Conservation (phyloP, 2,329 filamentous ascomycete genomes). For the Aureobasidium vineae region DNA sequence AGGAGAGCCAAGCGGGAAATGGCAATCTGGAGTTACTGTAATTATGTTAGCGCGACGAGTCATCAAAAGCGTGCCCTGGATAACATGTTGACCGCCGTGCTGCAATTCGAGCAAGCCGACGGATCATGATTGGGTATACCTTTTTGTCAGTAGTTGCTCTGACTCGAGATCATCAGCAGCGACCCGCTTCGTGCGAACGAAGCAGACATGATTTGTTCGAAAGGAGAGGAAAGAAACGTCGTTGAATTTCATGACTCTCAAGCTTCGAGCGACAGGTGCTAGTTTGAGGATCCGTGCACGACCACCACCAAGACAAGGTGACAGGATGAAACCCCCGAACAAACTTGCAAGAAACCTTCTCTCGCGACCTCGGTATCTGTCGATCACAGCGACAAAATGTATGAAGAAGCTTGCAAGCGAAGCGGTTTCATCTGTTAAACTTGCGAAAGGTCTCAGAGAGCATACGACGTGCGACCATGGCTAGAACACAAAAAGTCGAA, state of each 20-base stretch:
- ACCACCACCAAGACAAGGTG: background rate
- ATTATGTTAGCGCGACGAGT: background rate
- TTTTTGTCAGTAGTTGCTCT: no score
- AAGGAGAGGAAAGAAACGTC: background rate
- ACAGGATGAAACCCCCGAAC: background rate
- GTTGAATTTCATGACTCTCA: background rate
- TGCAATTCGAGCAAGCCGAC: background rate
- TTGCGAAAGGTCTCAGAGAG: background rate
- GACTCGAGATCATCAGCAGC: no score
- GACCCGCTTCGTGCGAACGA: background rate
- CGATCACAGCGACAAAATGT: background rate
- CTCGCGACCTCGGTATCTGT: background rate
- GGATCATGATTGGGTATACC: fast-evolving
- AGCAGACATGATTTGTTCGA: background rate
- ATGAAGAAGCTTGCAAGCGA: background rate
- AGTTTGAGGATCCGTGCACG: background rate
- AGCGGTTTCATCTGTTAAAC: background rate
- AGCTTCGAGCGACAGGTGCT: background rate
- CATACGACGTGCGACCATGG: background rate
- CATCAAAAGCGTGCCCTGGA: background rate
- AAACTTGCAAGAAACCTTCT: background rate
- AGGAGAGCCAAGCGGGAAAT: background rate
- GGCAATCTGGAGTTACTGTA: background rate
- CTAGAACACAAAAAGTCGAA: background rate
- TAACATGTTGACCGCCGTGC: background rate